Evolutionary conservation across 2,329 filamentous ascomycete genomes (phyloP).

Genomic region (Alternaria sp.): DNA sequence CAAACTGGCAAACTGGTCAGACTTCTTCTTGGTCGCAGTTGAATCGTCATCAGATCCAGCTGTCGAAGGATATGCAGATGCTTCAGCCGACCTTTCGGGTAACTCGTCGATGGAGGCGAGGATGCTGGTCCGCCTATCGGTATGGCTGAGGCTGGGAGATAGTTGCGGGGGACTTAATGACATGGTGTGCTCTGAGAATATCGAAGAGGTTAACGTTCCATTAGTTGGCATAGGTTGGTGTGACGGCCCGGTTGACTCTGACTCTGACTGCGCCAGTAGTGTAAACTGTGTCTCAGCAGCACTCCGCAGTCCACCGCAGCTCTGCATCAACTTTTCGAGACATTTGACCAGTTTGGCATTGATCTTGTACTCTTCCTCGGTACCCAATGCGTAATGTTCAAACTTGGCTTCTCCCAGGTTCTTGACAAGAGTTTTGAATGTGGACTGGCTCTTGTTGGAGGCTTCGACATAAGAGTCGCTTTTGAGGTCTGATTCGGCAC

Average conservation of each 20-base stretch:
- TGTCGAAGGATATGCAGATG: constrained; percentile 32
- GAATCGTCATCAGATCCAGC: constrained; percentile 47
- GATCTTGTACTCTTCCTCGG: constrained; percentile 78
- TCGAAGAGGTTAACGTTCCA: constrained; percentile 35
- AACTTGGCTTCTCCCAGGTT: constrained; percentile 85
- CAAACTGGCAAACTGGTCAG: constrained; percentile 34
- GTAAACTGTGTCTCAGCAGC: constrained; percentile 89
- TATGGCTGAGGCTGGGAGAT: constrained; percentile 45
- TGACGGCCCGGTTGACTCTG: constrained; percentile 31
- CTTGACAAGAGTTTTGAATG: constrained; percentile 75
- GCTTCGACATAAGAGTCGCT: constrained; percentile 71
- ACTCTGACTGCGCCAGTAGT: constrained; percentile 71
- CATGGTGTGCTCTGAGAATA: constrained; percentile 36
- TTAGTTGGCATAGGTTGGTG: constrained; percentile 24
- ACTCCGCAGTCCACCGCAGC: constrained; percentile 87
- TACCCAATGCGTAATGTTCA: constrained; percentile 84
- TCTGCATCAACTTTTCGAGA: constrained; percentile 84
- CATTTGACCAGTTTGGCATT: constrained; percentile 83
- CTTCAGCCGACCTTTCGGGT: constrained; percentile 49
- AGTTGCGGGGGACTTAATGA: constrained; percentile 39
- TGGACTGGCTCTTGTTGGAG: constrained; percentile 69
- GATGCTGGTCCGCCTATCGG: constrained; percentile 46
- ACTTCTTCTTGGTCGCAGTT: constrained; percentile 18
- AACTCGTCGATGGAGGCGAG: constrained; percentile 56
- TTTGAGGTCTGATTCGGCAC: constrained; percentile 78